These are phyloP conservation scores for Apostasia ramifera DNA, from an alignment of 106 monocot species.

Conservation along the genomic window DNA sequence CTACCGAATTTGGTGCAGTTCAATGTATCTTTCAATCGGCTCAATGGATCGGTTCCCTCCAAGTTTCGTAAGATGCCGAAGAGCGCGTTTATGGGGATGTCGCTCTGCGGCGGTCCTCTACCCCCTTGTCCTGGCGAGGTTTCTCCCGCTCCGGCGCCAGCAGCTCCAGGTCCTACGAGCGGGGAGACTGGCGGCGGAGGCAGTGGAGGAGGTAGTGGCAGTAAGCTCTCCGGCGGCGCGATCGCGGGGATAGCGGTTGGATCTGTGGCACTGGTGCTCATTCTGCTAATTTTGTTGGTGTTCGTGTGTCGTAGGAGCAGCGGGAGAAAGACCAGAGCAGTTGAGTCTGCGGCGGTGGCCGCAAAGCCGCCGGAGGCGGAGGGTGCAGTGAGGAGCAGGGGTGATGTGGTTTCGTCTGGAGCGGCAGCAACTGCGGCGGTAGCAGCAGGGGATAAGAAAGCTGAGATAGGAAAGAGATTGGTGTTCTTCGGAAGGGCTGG, in stretches of 20 bases:
- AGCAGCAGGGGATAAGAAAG: not conserved
- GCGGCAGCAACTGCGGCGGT: not conserved
- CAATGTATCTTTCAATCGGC: conserved; percentile 69
- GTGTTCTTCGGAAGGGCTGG: conserved; percentile 16
- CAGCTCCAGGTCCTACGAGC: not conserved
- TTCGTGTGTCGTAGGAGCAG: conserved; percentile 7
- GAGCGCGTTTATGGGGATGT: conserved; percentile 39
- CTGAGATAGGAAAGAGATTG: conserved; percentile 11
- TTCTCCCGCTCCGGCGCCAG: conserved; percentile 9
- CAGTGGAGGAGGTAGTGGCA: not conserved
- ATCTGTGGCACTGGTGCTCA: conserved; percentile 10
- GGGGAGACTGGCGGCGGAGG: conserved; percentile 1
- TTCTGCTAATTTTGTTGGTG: conserved; percentile 12
- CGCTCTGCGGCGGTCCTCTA: conserved; percentile 55
- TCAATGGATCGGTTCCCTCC: conserved; percentile 65
- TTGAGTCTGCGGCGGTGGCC: not conserved
- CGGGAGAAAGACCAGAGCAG: not conserved
- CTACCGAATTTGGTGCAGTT: conserved; percentile 36
- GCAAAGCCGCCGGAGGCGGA: not conserved
- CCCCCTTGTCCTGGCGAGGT: conserved; percentile 40
- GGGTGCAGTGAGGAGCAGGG: not conserved
- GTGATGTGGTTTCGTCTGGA: not conserved
- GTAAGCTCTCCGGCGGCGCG: conserved; percentile 35
- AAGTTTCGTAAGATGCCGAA: conserved; percentile 29
- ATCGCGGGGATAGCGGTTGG: conserved; percentile 44